Percentiles rank a stretch among this genome's conserved stretches.
phyloP scores from a whole-genome alignment of 108 stramenopile genomes.

The Cyclostephanos tholiformis region DNA sequence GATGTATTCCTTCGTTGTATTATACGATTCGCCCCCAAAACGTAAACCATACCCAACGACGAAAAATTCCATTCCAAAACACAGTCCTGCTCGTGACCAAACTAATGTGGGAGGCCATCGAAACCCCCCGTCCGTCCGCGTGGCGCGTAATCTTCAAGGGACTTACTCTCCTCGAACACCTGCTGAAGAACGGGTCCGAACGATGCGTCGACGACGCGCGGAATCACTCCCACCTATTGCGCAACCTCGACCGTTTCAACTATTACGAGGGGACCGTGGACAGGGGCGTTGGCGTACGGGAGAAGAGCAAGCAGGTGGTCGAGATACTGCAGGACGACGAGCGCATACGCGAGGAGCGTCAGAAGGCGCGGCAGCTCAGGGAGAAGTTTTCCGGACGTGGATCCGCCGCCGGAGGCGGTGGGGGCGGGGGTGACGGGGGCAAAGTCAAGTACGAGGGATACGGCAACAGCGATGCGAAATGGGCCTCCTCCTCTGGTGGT shows the following conservation, averaged over 20 bases:
- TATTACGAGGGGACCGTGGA: slow-evolving; percentile 96
- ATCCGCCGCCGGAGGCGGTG: slow-evolving; percentile 36
- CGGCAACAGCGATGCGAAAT: slow-evolving; percentile 70
- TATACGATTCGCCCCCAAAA: no score
- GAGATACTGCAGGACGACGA: slow-evolving; percentile 93
- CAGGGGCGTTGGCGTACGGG: slow-evolving; percentile 86
- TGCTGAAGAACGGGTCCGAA: slow-evolving; percentile 95
- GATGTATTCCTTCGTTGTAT: no score
- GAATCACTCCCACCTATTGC: slow-evolving; percentile 82
- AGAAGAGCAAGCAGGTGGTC: slow-evolving; percentile 92
- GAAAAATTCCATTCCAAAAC: background rate
- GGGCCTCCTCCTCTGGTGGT: slow-evolving; percentile 22
- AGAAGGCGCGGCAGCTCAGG: slow-evolving; percentile 84
- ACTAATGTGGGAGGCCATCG: slow-evolving; percentile 87
- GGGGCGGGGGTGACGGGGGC: slow-evolving; percentile 31
- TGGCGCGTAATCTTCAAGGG: slow-evolving; percentile 93
- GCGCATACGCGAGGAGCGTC: slow-evolving; percentile 90
- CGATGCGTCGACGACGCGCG: slow-evolving; percentile 95
- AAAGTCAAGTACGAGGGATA: slow-evolving; percentile 60
- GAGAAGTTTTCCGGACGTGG: slow-evolving; percentile 74
- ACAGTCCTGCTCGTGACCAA: slow-evolving; percentile 62
- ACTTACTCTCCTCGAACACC: slow-evolving; percentile 90
- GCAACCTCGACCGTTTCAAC: slow-evolving; percentile 87
- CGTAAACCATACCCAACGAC: background rate
- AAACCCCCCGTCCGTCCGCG: slow-evolving; percentile 85